A percentile compares a stretch with the other conserved stretches of the same genome.
phyloP scores from a whole-genome alignment of 2,329 filamentous ascomycete genomes.

The Geoglossum cookeanum region DNA sequence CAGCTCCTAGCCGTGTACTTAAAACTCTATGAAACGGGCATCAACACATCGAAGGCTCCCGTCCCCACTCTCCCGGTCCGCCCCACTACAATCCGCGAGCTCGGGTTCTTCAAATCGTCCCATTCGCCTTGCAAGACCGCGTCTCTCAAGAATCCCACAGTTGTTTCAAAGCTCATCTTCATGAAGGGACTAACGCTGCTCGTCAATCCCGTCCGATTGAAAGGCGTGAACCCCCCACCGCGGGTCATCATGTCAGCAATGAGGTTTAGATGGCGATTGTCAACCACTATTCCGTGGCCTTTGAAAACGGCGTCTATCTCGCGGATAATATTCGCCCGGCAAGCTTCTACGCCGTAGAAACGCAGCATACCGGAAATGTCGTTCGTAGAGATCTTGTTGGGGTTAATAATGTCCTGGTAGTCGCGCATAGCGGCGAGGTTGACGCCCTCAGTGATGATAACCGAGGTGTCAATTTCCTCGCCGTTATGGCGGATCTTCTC shows the following conservation, averaged over 20 bases:
- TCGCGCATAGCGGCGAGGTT: slow-evolving; percentile 85
- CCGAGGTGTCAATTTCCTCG: slow-evolving; percentile 30
- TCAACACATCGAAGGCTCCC: slow-evolving; percentile 75
- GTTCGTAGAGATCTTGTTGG: slow-evolving; percentile 75
- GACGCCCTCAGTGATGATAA: slow-evolving; percentile 64
- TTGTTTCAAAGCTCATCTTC: slow-evolving; percentile 99
- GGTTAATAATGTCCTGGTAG: slow-evolving; percentile 69
- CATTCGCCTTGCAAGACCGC: slow-evolving; percentile 78
- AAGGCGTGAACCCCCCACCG: slow-evolving; percentile 70
- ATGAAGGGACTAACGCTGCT: slow-evolving; percentile 79
- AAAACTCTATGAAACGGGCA: slow-evolving; percentile 15
- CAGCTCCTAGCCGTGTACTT: neutral
- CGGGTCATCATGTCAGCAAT: slow-evolving; percentile 98
- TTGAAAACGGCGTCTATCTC: slow-evolving; percentile 76
- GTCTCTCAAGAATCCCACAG: slow-evolving; percentile 79
- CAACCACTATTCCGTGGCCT: slow-evolving; percentile 80
- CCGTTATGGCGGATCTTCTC: slow-evolving; percentile 35
- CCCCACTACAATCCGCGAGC: slow-evolving; percentile 74
- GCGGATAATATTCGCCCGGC: slow-evolving; percentile 65
- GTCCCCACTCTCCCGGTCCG: slow-evolving; percentile 69
- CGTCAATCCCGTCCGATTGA: slow-evolving; percentile 76
- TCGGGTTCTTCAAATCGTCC: slow-evolving; percentile 74
- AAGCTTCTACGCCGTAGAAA: slow-evolving; percentile 85
- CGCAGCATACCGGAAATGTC: slow-evolving; percentile 72
- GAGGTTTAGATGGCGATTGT: slow-evolving; percentile 79